Base-by-base conservation (phyloP, 768 basidiomycete genomes). In the Leccinum broughii region DNA sequence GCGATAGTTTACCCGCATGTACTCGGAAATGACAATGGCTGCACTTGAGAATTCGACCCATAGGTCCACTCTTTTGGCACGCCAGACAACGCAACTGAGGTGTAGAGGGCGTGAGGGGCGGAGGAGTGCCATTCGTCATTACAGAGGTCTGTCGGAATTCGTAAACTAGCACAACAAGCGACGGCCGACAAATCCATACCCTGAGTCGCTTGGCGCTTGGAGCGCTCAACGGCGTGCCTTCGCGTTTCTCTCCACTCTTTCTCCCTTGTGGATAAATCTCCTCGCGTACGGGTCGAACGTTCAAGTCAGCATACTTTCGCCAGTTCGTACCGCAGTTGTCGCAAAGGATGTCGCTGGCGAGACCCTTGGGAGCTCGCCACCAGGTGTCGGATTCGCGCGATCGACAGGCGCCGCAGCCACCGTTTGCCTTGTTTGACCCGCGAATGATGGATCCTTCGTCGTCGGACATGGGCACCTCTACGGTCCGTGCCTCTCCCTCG, bases 361-460 rank as follows among this genome's bases (percentile, higher is more conserved):
- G 81, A 22, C 89, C 90, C 70, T 92, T 92, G 3, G 94, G 95
- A 14, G 93, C 93, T 71, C 90, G 92, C 93, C 93, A 97, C 94
- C 94, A 97, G 3, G 75, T 77, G 39, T 80, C 80, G 6, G 90
- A 90, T 61, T 93, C 90, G 57, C 87, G 86, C 7, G 90, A 91
- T 53, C 89, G 81, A 72, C 94, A 97, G 3, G 92, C 91, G 37
- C 90, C 93, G 68, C 94, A 97, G 61, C 80, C 84, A 30, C 78
- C 72, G 66, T 77, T 83, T 39, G 79, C 76, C 68, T 79, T 86
- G 48, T 80, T 79, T 35, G 80, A 80, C 58, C 82, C 81, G n/a
- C 77, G 80, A 56, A 89, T 80, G 62, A 92, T 79, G 2, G 93
- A 95, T 11, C 84, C 84, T 69, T 95, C 93, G 57, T 92, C 90